Percentiles rank a stretch among this genome's conserved stretches.
Evolutionary conservation across 106 monocot genomes (phyloP).

Genomic region (Iris macrosiphon): DNA sequence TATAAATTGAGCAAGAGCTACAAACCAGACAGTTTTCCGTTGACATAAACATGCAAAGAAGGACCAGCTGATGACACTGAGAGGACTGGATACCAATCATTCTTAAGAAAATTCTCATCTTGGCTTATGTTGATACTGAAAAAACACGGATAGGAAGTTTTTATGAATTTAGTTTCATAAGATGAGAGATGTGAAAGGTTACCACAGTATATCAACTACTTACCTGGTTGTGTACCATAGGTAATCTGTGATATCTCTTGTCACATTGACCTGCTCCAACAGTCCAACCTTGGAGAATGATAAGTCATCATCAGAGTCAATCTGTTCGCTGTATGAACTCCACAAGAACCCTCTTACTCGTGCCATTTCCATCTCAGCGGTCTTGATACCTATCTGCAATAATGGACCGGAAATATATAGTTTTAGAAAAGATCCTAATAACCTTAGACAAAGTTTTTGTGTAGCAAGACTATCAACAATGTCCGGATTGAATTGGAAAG

Average conservation of each 20-base stretch:
- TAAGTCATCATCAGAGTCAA: slow-evolving; percentile 31
- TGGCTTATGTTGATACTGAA: slow-evolving; percentile 49
- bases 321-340: slow-evolving; percentile 60
- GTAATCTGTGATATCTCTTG: slow-evolving; percentile 91
- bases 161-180: background rate
- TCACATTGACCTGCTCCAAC: slow-evolving; percentile 79
- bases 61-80: slow-evolving; percentile 58
- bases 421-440: slow-evolving; percentile 31
- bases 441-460: too few species aligned
- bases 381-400: slow-evolving; percentile 54
- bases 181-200: background rate
- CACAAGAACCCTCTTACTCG: slow-evolving; percentile 44
- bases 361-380: slow-evolving; percentile 60
- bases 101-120: slow-evolving; percentile 57
- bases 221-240: slow-evolving; percentile 96
- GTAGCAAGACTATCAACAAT: too few species aligned
- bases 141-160: background rate
- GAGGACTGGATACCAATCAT: slow-evolving; percentile 37
- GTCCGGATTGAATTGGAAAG: too few species aligned
- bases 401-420: background rate
- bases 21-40: slow-evolving; percentile 51
- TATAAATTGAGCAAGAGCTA: background rate
- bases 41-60: slow-evolving; percentile 61
- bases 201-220: slow-evolving; percentile 15
- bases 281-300: slow-evolving; percentile 65